Evolutionary conservation across 108 stramenopile species (phyloP).

Genomic region (Cyclotella baltica): DNA sequence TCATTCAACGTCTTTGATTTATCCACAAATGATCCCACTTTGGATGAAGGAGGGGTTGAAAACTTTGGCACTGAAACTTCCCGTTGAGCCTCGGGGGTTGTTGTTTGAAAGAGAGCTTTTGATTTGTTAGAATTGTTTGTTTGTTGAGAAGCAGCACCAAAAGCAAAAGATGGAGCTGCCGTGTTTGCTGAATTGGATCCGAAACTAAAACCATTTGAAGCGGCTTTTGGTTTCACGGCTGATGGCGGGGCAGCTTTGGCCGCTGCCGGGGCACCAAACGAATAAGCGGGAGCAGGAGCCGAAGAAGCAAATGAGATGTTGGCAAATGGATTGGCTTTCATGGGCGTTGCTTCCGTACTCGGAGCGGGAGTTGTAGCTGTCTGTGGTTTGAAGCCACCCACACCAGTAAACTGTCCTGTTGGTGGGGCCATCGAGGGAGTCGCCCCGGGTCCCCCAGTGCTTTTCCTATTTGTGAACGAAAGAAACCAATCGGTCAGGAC

Average conservation of each 20-base stretch:
- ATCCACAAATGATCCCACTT: not conserved
- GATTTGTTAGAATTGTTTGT: not conserved
- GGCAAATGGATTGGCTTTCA: constrained; percentile 43
- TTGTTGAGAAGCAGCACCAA: not conserved
- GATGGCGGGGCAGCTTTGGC: not conserved
- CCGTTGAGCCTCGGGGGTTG: too few species aligned
- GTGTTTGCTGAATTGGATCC: not conserved
- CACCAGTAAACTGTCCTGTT: constrained; percentile 21
- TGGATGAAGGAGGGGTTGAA: not conserved
- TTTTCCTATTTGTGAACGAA: not conserved
- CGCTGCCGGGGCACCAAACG: constrained; percentile 5
- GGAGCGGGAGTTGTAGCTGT: not conserved
- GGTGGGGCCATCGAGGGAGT: constrained; percentile 14
- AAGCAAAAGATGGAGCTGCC: not conserved
- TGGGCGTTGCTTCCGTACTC: not conserved
- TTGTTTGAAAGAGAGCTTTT: constrained; percentile 1
- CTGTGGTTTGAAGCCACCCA: constrained; percentile 7
- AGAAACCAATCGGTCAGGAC: not conserved
- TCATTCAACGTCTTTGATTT: not conserved
- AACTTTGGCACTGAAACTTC: not conserved
- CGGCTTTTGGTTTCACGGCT: not conserved
- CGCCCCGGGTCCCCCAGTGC: constrained; percentile 6
- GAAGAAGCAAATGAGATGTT: constrained; percentile 33
- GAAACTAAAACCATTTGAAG: constrained; percentile 14
- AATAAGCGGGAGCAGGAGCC: constrained; percentile 11